Evolutionary conservation across 2,329 filamentous ascomycete species (phyloP).

Genomic region (Colletotrichum horii): DNA sequence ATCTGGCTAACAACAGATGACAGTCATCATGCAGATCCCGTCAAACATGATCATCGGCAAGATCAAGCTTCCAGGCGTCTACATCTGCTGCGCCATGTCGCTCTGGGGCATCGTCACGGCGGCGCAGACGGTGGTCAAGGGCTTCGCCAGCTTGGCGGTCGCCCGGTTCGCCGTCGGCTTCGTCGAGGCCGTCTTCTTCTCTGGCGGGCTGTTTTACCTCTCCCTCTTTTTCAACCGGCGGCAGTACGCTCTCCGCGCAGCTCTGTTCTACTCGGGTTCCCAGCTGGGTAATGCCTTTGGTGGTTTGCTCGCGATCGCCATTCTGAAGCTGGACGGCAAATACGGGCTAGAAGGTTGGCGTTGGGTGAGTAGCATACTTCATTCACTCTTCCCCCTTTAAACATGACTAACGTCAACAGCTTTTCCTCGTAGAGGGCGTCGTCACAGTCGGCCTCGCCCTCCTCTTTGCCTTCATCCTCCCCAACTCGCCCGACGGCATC

Average conservation of each 20-base stretch:
- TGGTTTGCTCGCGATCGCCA: neutral
- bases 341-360: neutral
- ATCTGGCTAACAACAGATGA: neutral
- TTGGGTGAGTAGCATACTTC: neutral
- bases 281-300: neutral
- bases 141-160: slow-evolving; percentile 13
- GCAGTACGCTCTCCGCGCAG: neutral
- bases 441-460: slow-evolving; percentile 6
- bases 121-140: neutral
- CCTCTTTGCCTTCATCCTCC: slow-evolving; percentile 8
- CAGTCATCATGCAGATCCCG: neutral
- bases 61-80: neutral
- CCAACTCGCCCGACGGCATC: slow-evolving; percentile 10
- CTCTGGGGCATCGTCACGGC: slow-evolving; percentile 27
- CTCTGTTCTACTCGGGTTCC: neutral
- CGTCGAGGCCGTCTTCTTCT: slow-evolving; percentile 1
- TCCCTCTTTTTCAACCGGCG: neutral
- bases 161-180: slow-evolving; percentile 9
- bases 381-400: neutral
- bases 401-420: neutral
- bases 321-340: neutral
- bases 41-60: neutral
- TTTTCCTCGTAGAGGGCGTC: slow-evolving; percentile 11
- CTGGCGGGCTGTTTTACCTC: neutral
- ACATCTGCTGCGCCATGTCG: slow-evolving; percentile 24